Base-by-base conservation (phyloP, 2,329 filamentous ascomycete species). In the Talaromyces sp. region DNA sequence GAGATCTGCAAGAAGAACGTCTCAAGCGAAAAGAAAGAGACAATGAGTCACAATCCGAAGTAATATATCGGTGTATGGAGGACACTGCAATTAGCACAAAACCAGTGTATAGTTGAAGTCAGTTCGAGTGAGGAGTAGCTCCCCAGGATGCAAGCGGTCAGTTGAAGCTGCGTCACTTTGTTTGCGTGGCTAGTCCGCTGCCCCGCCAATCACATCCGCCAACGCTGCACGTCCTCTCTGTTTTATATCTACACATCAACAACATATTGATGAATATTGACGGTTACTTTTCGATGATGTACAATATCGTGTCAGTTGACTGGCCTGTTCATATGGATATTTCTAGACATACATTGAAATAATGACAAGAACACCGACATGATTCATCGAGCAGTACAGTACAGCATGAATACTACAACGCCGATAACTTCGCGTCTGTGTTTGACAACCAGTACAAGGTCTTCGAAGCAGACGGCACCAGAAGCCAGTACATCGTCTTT, bases 91-190 rank as follows among this genome's bases (percentile, higher is more conserved):
- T 36, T 7, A 56, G 53, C 31, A 56, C 19, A 56, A 22, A 31
- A 36, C n/a, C 36, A 36, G 53, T 17, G 51, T 56, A 36, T 38
- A 7, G 53, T 56, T 15, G 31, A 56, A 36, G 53, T 56, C n/a
- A 7, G 31, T 15, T 19, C 7, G 53, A 38, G 31, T 25, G 53
- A 56, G 19, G 53, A 56, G 11, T 22, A 36, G 53, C 31, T 56
- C 56, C 36, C 56, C 17, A 45, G 36, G 5, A 40, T 29, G 22
- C 34, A 45, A 59, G 56, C 56, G 56, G 56, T 59, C 56, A 59
- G 56, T 59, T 59, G 38, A 59, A 59, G 56, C 56, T 59, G 56
- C 56, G 53, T 36, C 31, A 56, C 53, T 45, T 59, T 45, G 56
- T 59, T 59, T 27, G 36, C 36, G 53, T 56, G 53, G 53, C 53